Conservation (phyloP, 495 filamentous ascomycete species). For the Aspergillus funiculosus region DNA sequence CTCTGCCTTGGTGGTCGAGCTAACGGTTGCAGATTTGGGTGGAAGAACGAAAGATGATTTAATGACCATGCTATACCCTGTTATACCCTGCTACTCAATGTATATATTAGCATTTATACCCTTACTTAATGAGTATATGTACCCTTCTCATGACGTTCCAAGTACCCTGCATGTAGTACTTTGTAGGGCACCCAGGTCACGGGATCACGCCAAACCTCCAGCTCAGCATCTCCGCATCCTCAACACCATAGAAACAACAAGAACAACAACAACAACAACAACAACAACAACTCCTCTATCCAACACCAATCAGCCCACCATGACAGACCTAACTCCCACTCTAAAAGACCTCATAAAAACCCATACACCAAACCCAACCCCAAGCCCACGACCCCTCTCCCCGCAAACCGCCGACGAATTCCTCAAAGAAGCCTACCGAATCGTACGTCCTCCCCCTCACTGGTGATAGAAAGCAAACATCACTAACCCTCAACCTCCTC, state of each 20-base stretch:
- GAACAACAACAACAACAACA: slow-evolving; percentile 6
- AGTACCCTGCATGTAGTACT: slow-evolving; percentile 6
- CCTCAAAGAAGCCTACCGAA: slow-evolving; percentile 90
- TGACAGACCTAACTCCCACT: slow-evolving; percentile 66
- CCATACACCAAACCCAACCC: not conserved
- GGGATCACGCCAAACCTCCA: slow-evolving; percentile 10
- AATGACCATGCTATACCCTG: slow-evolving; percentile 13
- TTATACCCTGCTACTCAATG: slow-evolving; percentile 19
- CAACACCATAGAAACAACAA: slow-evolving; percentile 1
- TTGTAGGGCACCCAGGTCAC: slow-evolving; percentile 20
- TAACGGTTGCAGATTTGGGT: slow-evolving; percentile 55
- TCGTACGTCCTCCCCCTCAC: slow-evolving; percentile 53
- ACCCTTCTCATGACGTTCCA: not conserved
- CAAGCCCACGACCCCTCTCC: slow-evolving; percentile 20
- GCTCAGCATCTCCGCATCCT: slow-evolving; percentile 7
- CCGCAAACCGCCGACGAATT: slow-evolving; percentile 71
- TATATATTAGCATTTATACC: slow-evolving; percentile 19
- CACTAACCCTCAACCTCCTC: too few relatives aligned
- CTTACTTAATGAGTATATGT: slow-evolving; percentile 8
- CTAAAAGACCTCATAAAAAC: slow-evolving; percentile 55
- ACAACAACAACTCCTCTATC: slow-evolving; percentile 11
- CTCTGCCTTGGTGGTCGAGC: not conserved
- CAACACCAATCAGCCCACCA: slow-evolving; percentile 23
- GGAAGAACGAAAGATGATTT: slow-evolving; percentile 45
- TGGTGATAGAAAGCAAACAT: too few relatives aligned